Evolutionary conservation across 176 grass and related monocot genomes (phyloP).

Genomic region (Bolboschoenus planiculmis): DNA sequence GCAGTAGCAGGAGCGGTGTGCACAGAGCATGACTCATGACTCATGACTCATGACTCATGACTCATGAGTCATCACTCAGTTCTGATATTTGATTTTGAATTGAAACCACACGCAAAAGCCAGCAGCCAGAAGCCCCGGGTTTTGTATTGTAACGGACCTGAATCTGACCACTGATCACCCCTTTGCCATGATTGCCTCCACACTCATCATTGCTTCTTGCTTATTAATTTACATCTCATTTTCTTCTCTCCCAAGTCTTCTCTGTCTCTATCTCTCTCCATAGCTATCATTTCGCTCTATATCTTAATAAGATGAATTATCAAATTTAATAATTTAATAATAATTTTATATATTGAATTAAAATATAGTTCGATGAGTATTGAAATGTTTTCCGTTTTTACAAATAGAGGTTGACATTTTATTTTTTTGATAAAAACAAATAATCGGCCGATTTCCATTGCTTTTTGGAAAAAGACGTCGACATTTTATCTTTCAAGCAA

Average conservation of each 20-base stretch:
- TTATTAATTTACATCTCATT: background rate
- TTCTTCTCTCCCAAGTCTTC: slow-evolving; percentile 7
- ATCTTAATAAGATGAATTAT: no score
- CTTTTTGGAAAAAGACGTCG: background rate
- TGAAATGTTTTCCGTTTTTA: no score
- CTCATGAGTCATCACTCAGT: background rate
- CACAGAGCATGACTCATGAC: slow-evolving; percentile 2
- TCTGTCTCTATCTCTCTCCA: background rate
- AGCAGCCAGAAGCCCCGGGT: no score
- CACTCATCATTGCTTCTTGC: slow-evolving; percentile 23
- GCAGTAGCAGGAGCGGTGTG: background rate
- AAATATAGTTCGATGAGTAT: no score
- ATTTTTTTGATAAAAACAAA: no score
- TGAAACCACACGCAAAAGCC: slow-evolving; percentile 1
- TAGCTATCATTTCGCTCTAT: no score
- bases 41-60: background rate
- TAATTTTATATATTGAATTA: no score
- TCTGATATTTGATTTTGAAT: background rate
- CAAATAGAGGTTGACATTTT: no score
- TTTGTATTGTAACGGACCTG: background rate
- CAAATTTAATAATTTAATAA: no score
- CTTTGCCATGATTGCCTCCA: slow-evolving; percentile 26
- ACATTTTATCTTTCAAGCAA: background rate
- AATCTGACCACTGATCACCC: background rate
- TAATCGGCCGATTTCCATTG: no score